These are phyloP conservation scores for Heliosperma pusillum DNA, from an alignment of 148 eudicot genomes.

Conservation along the genomic window DNA sequence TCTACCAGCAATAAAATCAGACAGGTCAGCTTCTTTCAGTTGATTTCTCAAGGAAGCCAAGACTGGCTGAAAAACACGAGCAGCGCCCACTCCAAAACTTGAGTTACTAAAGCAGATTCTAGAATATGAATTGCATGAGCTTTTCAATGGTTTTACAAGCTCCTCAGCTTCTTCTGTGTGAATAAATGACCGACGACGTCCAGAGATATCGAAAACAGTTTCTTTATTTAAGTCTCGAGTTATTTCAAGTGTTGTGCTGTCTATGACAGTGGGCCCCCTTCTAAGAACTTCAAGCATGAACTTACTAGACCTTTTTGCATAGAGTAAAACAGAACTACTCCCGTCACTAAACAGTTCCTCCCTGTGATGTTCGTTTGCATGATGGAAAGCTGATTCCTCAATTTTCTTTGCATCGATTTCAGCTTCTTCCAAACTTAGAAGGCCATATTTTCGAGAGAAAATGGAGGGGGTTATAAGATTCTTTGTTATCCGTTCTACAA, in stretches of 20 bases:
- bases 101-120: slow-evolving; percentile 71
- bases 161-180: slow-evolving; percentile 53
- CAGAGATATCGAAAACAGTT: slow-evolving; percentile 53
- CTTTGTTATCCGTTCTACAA: slow-evolving; percentile 61
- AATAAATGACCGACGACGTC: slow-evolving; percentile 47
- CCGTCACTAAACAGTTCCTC: slow-evolving; percentile 87
- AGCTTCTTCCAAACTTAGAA: slow-evolving; percentile 61
- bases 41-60: slow-evolving; percentile 48
- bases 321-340: slow-evolving; percentile 61
- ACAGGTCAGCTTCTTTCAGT: slow-evolving; percentile 56
- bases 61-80: slow-evolving; percentile 53
- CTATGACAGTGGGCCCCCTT: slow-evolving; percentile 47
- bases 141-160: slow-evolving; percentile 46
- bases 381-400: slow-evolving; percentile 49
- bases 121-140: slow-evolving; percentile 43
- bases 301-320: slow-evolving; percentile 75
- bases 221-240: slow-evolving; percentile 25
- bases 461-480: slow-evolving; percentile 65
- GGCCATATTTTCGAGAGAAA: slow-evolving; percentile 67
- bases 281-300: slow-evolving; percentile 68
- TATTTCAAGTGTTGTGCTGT: slow-evolving; percentile 22
- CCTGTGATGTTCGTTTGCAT: slow-evolving; percentile 52
- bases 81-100: slow-evolving; percentile 69
- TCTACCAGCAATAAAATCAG: slow-evolving; percentile 70
- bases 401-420: slow-evolving; percentile 63